Percentiles rank a stretch among this genome's conserved stretches.
phyloP scores from a whole-genome alignment of 2,329 filamentous ascomycete species.

The Aspergillus sp. region DNA sequence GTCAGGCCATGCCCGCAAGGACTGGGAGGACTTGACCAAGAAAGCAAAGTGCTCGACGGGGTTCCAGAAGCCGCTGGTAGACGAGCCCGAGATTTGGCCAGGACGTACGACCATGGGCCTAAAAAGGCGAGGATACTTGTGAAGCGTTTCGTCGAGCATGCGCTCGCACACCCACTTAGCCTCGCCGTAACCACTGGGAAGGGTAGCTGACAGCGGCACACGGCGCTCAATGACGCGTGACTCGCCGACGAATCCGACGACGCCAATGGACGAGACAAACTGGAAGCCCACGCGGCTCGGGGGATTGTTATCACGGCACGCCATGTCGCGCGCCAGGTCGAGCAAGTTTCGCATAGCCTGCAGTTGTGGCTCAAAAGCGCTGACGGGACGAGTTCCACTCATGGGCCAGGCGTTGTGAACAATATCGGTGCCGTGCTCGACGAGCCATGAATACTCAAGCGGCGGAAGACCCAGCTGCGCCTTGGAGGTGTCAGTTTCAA shows the following conservation, averaged over 20 bases:
- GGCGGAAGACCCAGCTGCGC: constrained; percentile 48
- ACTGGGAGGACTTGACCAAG: no score
- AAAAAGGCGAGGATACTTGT: no score
- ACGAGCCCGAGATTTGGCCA: no score
- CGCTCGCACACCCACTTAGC: no score
- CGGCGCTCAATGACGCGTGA: no score
- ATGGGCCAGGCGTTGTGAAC: constrained; percentile 27
- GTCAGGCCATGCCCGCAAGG: no score
- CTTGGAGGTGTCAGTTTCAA: constrained; percentile 50
- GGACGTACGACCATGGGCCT: no score
- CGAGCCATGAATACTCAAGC: constrained; percentile 38
- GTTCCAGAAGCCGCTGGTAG: no score
- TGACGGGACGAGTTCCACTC: constrained; percentile 15
- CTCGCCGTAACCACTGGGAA: no score
- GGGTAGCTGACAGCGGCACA: no score
- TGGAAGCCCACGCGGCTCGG: constrained; percentile 26
- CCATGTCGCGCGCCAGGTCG: constrained; percentile 39
- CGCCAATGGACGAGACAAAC: constrained; percentile 42
- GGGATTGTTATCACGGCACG: neutral
- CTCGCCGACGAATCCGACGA: constrained; percentile 25
- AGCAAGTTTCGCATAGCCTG: constrained; percentile 51
- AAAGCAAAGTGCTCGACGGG: no score
- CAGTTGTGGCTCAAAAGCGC: constrained; percentile 22
- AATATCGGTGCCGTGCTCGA: constrained; percentile 44
- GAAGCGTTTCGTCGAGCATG: no score